Evolutionary conservation across 192 early-diverging fungal genomes (phyloP).

Genomic region (Phycomyces nitens): DNA sequence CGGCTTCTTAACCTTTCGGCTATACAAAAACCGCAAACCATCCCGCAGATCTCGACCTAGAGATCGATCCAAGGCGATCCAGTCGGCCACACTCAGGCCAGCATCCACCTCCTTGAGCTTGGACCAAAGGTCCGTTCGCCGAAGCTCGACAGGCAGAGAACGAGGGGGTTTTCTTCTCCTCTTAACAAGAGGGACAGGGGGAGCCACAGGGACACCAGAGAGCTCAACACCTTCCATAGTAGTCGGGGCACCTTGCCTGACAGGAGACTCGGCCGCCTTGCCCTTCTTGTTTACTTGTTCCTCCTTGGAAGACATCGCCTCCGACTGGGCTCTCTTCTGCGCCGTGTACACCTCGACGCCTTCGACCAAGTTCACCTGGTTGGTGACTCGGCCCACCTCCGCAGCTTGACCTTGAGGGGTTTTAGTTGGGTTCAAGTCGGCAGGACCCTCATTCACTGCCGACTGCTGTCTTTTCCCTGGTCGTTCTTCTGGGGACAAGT

Average conservation of each 20-base stretch:
- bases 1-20: not conserved
- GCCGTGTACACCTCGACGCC: not conserved
- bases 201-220: not conserved
- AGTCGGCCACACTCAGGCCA: not conserved
- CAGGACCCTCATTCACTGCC: not conserved
- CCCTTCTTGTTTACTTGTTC: not conserved
- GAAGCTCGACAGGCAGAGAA: not conserved
- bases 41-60: not conserved
- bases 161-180: not conserved
- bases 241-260: not conserved
- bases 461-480: not conserved
- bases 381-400: not conserved
- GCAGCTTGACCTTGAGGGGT: not conserved
- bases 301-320: not conserved
- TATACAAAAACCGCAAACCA: not conserved
- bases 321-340: not conserved
- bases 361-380: not conserved
- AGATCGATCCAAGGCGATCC: not conserved
- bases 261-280: not conserved
- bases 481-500: not conserved
- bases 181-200: not conserved
- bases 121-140: not conserved
- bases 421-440: not conserved
- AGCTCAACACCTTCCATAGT: not conserved
- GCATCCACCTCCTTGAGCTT: not conserved